Evolutionary conservation across 2,329 filamentous ascomycete species (phyloP), one percentile per base, ranked within the genome.

Genomic region (Aspergillus fumigatus): DNA sequence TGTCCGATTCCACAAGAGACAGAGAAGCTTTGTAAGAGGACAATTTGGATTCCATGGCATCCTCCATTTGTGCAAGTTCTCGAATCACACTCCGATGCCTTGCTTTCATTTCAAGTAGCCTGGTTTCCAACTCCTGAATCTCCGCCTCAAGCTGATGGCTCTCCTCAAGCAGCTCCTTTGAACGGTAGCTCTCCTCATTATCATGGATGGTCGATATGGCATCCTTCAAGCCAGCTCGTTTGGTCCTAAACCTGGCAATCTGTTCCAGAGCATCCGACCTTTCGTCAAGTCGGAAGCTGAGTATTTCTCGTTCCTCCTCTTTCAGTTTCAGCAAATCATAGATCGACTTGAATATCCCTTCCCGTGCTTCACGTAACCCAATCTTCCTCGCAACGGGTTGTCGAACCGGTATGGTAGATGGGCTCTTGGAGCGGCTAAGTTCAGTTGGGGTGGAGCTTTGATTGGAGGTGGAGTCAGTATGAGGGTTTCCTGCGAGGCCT

Each of bases 1-100:
- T 74, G 48, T 86, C 79, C 43, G 77, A 77, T 56, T 86, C 81
- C 47, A 86, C 68, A 48, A 85, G 69, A 7, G 77, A 77, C 50
- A 87, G 65, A 11, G 82, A 81, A 21, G 79, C 75, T 55, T 78
- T 82, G 64, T 85, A 87, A 0, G 82, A 83, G 3, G 82, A 83
- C 35, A 86, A 64, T 61, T 81, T 82, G 10, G 83, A 80, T 62
- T 85, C 82, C 11, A 84, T 76, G 2, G 79, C 77, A 61, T 85
- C 87, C 62, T 84, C 79, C 11, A 80, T 71, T 14, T 80, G 74
- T 29, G 79, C 76, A 25, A 84, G 76, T 61, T 84, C 79, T 29
- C 75, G 71, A 35, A 80, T 55, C n/a, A 87, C 69, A 58, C 78
- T 75, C 19, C 78, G 75, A 63, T 86, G 82, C 51, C 77, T 76